phyloP scores from a whole-genome alignment of 768 basidiomycete genomes.

The Tulasnella calospora region DNA sequence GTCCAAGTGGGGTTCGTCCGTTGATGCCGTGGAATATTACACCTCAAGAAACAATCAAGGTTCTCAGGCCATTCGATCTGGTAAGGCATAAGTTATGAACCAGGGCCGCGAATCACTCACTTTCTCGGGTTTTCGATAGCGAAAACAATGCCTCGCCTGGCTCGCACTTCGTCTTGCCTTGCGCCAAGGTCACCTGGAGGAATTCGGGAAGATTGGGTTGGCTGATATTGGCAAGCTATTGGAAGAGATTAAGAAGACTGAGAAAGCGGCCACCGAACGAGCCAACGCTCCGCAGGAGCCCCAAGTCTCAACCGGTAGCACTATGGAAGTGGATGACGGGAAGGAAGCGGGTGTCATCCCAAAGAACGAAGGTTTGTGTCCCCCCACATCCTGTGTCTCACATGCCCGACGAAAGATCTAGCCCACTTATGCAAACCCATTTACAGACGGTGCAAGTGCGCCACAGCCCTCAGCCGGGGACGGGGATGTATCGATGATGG shows the following conservation, averaged over 20 bases:
- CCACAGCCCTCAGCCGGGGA: background rate
- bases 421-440: background rate
- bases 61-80: slow-evolving; percentile 5
- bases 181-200: slow-evolving; percentile 25
- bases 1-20: background rate
- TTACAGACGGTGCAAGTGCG: background rate
- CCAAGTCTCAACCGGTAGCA: background rate
- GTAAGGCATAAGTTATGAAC: background rate
- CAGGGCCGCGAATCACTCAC: too few relatives aligned
- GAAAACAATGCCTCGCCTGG: slow-evolving; percentile 26
- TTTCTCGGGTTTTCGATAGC: background rate
- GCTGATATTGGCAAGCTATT: slow-evolving; percentile 8
- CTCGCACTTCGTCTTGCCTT: slow-evolving; percentile 24
- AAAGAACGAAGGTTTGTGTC: background rate
- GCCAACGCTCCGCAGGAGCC: background rate
- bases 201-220: slow-evolving; percentile 25
- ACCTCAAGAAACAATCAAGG: background rate
- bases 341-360: background rate
- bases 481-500: background rate
- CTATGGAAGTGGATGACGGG: background rate
- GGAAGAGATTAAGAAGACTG: slow-evolving; percentile 20
- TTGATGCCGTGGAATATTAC: background rate
- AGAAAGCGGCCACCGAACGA: background rate
- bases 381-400: background rate
- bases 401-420: background rate